These are phyloP conservation scores for Polytolypa hystricis DNA, from an alignment of 2,329 filamentous ascomycete species.

Conservation along the genomic window DNA sequence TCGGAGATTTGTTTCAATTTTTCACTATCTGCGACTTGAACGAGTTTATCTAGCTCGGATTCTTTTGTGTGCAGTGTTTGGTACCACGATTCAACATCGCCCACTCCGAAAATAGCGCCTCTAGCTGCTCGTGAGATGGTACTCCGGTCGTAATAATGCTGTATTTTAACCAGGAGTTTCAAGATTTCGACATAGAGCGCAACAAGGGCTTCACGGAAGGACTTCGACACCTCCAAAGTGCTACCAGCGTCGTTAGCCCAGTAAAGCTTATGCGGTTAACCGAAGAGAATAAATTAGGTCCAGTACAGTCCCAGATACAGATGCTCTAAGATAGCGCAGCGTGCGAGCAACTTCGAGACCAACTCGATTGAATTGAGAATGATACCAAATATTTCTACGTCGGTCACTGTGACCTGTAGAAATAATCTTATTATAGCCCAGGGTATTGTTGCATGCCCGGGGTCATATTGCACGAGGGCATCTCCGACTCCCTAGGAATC, in stretches of 20 bases:
- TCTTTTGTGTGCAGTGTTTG: constrained; percentile 1
- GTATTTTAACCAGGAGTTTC: constrained; percentile 7
- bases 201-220: background rate
- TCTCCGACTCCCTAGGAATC: too few relatives aligned
- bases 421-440: constrained; percentile 24
- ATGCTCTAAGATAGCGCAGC: constrained; percentile 11
- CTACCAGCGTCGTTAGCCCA: constrained; percentile 2
- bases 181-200: constrained; percentile 11
- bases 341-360: constrained; percentile 11
- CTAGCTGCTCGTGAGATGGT: constrained; percentile 6
- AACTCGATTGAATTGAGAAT: constrained; percentile 10
- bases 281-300: constrained; percentile 5
- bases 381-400: constrained; percentile 2
- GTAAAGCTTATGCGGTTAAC: too few relatives aligned
- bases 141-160: constrained; percentile 8
- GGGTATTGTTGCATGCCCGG: constrained; percentile 21
- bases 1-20: background rate
- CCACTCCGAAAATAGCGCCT: background rate
- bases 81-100: too few relatives aligned
- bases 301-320: constrained; percentile 8
- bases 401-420: constrained; percentile 15
- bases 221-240: constrained; percentile 7
- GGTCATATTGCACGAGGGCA: constrained; percentile 19
- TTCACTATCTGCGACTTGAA: background rate
- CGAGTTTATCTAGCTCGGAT: background rate